These are phyloP conservation scores for Solanum ahanhuiri DNA, from an alignment of 257 asterid genomes.

Conservation along the genomic window DNA sequence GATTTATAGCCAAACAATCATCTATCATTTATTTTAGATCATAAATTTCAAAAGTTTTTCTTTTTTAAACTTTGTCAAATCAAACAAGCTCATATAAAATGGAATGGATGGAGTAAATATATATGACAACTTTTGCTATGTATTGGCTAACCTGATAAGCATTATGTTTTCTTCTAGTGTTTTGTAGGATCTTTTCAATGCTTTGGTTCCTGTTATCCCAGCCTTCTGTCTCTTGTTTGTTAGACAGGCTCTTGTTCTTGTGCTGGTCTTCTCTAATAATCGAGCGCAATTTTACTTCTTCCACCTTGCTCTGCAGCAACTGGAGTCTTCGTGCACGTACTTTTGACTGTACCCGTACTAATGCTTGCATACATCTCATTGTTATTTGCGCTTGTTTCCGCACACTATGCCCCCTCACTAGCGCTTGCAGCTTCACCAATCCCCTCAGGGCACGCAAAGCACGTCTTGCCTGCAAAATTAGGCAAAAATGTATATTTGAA, in stretches of 20 bases:
- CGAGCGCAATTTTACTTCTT: background rate
- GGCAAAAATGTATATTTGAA: background rate
- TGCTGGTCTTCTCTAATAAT: conserved; percentile 9
- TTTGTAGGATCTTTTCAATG: conserved; percentile 30
- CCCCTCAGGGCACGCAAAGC: conserved; percentile 84
- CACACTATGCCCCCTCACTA: conserved; percentile 88
- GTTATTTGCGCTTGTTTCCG: conserved; percentile 90
- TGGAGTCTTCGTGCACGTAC: conserved; percentile 71
- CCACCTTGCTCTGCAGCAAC: conserved; percentile 23
- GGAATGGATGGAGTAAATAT: too few relatives aligned
- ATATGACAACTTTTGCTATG: background rate
- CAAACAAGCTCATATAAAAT: too few relatives aligned
- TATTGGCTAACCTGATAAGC: conserved; percentile 13
- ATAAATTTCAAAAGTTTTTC: too few relatives aligned
- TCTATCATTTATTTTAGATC: too few relatives aligned
- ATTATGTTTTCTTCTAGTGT: conserved; percentile 30
- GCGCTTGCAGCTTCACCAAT: conserved; percentile 85
- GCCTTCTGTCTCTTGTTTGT: conserved; percentile 25
- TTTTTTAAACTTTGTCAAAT: too few relatives aligned
- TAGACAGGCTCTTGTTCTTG: conserved; percentile 18
- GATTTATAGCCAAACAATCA: too few relatives aligned
- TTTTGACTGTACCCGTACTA: conserved; percentile 79
- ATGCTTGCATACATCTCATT: conserved; percentile 94
- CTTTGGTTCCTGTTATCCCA: conserved; percentile 37
- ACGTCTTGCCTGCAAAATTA: conserved; percentile 53